phyloP scores from a whole-genome alignment of 1,139 yeast species.

The Diutina mesorugosa region DNA sequence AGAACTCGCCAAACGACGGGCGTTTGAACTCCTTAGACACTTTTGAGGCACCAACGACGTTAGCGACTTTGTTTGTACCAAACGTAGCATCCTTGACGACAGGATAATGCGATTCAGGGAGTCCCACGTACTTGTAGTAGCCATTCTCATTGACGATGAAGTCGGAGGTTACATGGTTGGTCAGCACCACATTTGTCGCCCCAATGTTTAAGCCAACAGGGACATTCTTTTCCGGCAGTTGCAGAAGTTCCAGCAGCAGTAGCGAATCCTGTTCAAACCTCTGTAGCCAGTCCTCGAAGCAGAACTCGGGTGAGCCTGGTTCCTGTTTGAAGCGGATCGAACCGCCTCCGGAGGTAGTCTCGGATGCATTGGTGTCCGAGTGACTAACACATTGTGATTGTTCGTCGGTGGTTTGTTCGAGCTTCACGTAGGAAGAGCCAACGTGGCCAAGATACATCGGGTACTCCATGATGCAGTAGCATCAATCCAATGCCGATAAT shows the following conservation, averaged over 20 bases:
- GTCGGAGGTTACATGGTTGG: neutral
- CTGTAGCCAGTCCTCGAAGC: neutral
- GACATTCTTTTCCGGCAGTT: neutral
- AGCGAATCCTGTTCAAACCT: neutral
- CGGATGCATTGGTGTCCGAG: neutral
- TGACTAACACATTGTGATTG: neutral
- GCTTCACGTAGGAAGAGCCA: neutral
- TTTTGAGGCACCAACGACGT: neutral
- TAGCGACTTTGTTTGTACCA: neutral
- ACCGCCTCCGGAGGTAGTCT: neutral
- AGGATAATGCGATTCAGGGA: neutral
- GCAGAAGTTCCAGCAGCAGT: neutral
- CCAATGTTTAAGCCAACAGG: neutral
- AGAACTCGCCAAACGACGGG: neutral
- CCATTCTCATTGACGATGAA: neutral
- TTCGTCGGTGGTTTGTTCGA: neutral
- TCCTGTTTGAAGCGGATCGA: neutral
- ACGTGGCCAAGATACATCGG: neutral
- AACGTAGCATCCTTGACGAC: neutral
- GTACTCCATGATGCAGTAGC: neutral
- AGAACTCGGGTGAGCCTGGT: neutral
- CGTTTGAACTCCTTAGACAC: neutral
- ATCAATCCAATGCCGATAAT: neutral
- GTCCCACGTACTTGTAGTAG: neutral
- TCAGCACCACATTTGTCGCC: neutral